Evolutionary conservation across 208 protist species (phyloP).

Genomic region (Balamuthia mandrillaris): DNA sequence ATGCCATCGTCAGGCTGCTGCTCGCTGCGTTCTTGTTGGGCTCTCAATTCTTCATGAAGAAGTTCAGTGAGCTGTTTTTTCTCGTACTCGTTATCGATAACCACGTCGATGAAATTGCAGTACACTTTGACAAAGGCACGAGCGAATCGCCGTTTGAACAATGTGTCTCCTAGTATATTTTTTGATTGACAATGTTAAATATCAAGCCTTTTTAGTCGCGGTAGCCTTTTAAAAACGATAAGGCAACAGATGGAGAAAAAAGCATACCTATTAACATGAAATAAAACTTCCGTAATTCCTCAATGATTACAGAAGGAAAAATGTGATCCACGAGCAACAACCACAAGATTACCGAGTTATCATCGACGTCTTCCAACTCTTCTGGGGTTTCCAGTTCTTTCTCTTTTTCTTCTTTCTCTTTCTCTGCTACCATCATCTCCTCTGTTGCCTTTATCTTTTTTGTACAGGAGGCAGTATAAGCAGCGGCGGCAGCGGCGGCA

Average conservation of each 20-base stretch:
- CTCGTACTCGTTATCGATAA: not conserved
- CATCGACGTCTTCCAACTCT: not conserved
- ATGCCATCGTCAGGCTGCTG: not conserved
- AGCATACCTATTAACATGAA: not conserved
- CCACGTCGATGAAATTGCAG: not conserved
- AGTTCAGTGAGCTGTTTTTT: not conserved
- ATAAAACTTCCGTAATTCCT: not conserved
- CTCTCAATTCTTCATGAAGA: not conserved
- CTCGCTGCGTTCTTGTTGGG: not conserved
- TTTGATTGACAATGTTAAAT: no score
- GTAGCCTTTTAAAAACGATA: no score
- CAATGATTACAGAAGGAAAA: not conserved
- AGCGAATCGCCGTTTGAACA: not conserved
- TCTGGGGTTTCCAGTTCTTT: not conserved
- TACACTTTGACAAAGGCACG: not conserved
- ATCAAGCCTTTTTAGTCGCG: no score
- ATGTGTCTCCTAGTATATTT: not conserved
- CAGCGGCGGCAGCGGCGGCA: not conserved
- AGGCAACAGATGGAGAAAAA: no score
- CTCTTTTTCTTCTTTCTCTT: not conserved
- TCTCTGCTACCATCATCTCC: not conserved
- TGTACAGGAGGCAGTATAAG: not conserved
- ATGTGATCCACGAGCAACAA: not conserved
- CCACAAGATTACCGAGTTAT: not conserved
- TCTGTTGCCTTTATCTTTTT: not conserved